Base-by-base conservation (phyloP, 2,329 filamentous ascomycete genomes). In the Fusarium sp. region DNA sequence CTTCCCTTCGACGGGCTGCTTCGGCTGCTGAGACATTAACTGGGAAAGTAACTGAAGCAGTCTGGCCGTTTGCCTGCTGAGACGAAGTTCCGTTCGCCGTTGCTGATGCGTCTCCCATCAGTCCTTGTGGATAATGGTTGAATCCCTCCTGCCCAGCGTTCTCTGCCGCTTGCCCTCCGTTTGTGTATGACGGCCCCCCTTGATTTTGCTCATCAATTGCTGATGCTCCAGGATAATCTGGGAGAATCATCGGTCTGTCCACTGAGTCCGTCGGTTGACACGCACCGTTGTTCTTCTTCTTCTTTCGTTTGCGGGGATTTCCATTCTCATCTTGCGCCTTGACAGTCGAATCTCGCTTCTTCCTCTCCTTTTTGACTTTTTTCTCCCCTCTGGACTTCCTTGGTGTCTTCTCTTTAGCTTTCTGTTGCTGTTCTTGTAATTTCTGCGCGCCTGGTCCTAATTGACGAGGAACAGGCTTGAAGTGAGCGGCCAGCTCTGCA, bases 1-100 rank as follows among this genome's bases (percentile, higher is more conserved):
- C 80, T 13, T 86, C 83, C 49, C 81, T 81, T 41, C 87, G 83
- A 27, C 87, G 83, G n/a, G 82, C 81, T 17, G 84, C 83, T 74
- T 89, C 87, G 15, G 81, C 83, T 4, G 83, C 81, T 5, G 81
- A 75, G 11, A 83, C 74, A 30, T 81, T 81, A 23, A 83, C 78
- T 10, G 79, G 67, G 42, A 77, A 72, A 12, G 60, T 46, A 9
- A 61, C 71, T 15, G 67, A 50, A 10, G 70, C 60, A 30, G 73
- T 44, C n/a, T 74, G 71, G 9, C 46, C 45, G 33, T 55, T 37
- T 8, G 37, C 38, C 18, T 67, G 59, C 35, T 58, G 64, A 33
- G 63, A 61, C n/a, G 61, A 42, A 15, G 46, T 13, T 42, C 60
- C 57, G 14, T 71, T 73, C 23, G 59, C 54, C 30, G 64, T 48